Base-by-base conservation (phyloP, 2,329 filamentous ascomycete species). In the Aspergillus sp. region DNA sequence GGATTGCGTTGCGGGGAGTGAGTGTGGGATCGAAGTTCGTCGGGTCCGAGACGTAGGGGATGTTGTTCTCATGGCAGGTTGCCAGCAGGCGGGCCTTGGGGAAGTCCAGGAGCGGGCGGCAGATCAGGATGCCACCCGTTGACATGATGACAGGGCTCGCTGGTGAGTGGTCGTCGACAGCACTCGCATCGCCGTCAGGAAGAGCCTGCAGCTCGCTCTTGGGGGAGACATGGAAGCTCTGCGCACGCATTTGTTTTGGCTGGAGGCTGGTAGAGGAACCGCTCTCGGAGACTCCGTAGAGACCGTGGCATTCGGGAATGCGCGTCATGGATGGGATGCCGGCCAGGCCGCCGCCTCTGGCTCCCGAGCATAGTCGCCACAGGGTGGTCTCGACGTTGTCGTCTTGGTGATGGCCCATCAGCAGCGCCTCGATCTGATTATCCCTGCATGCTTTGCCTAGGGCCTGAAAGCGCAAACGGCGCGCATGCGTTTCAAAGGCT, bases 331-430 rank as follows among this genome's bases (percentile, higher is more conserved):
- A 62, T 9, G 78, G 80, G 62, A 96, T 94, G 3, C 88, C 91
- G 14, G 79, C 76, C 25, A 96, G 75, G 0, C 89, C 91, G n/a
- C 81, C 76, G n/a, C 83, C 82, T 2, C 81, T 76, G 62, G 90
- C 88, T 0, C 87, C 85, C 3, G 78, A 77, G 7, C 87, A 71
- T 32, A 97, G 71, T 40, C 94, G 83, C 85, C 91, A 88, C 45
- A 97, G 73, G 3, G 95, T 80, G 0, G 92, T 97, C 74, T 99
- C 94, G 51, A 91, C 88, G 65, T 94, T 90, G 64, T 99, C 94
- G 64, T 97, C 92, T 56, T 82, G 78, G 68, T 99, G 94, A 67
- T 99, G 94, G 3, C 87, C 94, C 23, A 95, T 76, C 36, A 97
- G 80, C 1, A 97, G 69, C 17, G 83, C 82, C 4, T 71, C 72